phyloP scores from a whole-genome alignment of 371 early-diverging fungal genomes.

The Mucor ambiguus region DNA sequence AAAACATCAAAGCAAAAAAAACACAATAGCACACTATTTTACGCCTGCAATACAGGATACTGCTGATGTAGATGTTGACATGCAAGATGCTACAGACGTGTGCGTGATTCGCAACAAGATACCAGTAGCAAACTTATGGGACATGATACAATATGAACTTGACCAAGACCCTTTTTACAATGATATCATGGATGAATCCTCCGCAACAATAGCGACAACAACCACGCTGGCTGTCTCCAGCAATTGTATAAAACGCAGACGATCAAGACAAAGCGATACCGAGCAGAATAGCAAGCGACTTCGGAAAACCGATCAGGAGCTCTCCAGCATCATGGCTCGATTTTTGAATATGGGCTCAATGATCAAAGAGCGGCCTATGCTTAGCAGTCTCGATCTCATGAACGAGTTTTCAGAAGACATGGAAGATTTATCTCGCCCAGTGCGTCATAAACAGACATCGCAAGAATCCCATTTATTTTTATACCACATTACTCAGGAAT shows the following conservation, averaged over 20 bases:
- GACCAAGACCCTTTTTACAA: background rate
- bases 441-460: background rate
- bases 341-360: slow-evolving; percentile 4
- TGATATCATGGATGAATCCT: background rate
- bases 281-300: background rate
- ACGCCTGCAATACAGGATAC: background rate
- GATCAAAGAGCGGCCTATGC: background rate
- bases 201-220: background rate
- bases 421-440: background rate
- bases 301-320: background rate
- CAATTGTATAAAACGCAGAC: background rate
- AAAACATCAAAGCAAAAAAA: background rate
- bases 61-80: background rate
- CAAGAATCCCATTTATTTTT: slow-evolving; percentile 3
- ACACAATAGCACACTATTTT: background rate
- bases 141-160: background rate
- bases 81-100: background rate
- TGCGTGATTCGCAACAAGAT: slow-evolving; percentile 2
- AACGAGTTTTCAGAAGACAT: slow-evolving; percentile 12
- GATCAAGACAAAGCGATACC: background rate
- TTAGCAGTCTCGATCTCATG: background rate
- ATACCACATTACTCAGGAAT: slow-evolving; percentile 9
- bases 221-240: background rate
- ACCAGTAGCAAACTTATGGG: slow-evolving; percentile 5
- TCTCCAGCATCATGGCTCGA: background rate